phyloP scores from a whole-genome alignment of 257 asterid species.

The Capsicum pubescens region DNA sequence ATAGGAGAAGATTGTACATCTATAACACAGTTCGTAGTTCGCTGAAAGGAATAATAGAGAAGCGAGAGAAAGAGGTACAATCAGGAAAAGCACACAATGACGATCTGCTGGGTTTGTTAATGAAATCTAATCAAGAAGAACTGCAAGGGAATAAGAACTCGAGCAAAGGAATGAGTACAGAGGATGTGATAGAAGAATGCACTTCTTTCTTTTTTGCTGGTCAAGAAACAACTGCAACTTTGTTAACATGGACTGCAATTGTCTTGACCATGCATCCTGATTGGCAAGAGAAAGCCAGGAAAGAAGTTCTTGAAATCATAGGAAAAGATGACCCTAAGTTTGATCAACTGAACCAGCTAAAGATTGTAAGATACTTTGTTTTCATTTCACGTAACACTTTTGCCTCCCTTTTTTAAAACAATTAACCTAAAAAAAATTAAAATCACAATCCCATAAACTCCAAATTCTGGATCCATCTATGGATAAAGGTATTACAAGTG shows the following conservation, averaged over 20 bases:
- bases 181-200: conserved; percentile 42
- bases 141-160: conserved; percentile 23
- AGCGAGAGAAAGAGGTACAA: conserved; percentile 18
- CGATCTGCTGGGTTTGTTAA: conserved; percentile 36
- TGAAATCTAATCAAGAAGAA: conserved; percentile 29
- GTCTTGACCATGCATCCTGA: conserved; percentile 38
- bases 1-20: conserved; percentile 38
- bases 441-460: background rate
- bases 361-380: conserved; percentile 31
- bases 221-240: conserved; percentile 41
- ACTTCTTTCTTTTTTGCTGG: conserved; percentile 41
- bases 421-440: background rate
- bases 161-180: conserved; percentile 33
- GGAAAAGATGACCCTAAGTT: conserved; percentile 36
- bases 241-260: conserved; percentile 40
- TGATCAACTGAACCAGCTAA: conserved; percentile 34
- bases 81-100: conserved; percentile 9
- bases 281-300: conserved; percentile 41
- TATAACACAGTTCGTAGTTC: conserved; percentile 33
- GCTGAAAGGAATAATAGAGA: conserved; percentile 21
- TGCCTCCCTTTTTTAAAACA: background rate
- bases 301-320: conserved; percentile 33
- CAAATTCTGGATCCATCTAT: background rate
- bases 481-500: background rate
- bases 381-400: background rate